Conservation (phyloP, 2,329 filamentous ascomycete genomes). For the Didymellaceae sp. region DNA sequence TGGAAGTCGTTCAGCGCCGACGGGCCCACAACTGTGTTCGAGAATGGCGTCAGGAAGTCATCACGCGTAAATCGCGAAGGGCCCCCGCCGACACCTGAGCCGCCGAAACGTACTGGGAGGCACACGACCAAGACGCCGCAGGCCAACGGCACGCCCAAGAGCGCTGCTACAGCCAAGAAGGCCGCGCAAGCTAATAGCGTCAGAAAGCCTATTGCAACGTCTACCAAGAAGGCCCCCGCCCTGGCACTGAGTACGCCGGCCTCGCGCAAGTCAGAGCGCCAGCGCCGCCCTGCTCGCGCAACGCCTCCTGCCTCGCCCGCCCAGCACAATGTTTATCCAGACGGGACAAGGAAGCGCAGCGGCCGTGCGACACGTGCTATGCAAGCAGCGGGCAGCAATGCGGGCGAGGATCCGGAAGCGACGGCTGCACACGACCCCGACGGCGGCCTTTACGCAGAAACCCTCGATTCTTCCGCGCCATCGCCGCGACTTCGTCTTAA, state of each 20-base stretch:
- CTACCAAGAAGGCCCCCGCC: constrained; percentile 32
- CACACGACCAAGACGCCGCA: constrained; percentile 35
- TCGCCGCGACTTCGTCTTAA: constrained; percentile 54
- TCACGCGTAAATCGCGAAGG: constrained; percentile 59
- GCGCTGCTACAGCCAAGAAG: constrained; percentile 28
- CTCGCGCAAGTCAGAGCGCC: constrained; percentile 45
- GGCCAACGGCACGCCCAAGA: constrained; percentile 38
- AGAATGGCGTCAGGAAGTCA: constrained; percentile 67
- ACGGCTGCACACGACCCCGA: constrained; percentile 30
- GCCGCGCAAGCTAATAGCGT: constrained; percentile 19
- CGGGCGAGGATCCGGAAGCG: constrained; percentile 18
- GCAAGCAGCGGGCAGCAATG: constrained; percentile 24
- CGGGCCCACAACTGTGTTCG: constrained; percentile 83
- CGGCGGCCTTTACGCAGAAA: constrained; percentile 30
- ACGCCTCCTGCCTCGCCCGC: constrained; percentile 29
- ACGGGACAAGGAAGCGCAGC: constrained; percentile 29
- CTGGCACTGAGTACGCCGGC: constrained; percentile 25
- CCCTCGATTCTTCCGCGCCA: constrained; percentile 27
- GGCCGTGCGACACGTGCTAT: constrained; percentile 33
- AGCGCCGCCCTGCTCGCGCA: constrained; percentile 31
- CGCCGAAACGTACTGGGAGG: constrained; percentile 46
- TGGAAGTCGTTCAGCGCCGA: constrained; percentile 89
- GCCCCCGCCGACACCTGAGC: constrained; percentile 56
- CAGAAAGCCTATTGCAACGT: constrained; percentile 24
- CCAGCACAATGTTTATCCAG: constrained; percentile 23